phyloP scores from a whole-genome alignment of 1,284 basidiomycete species.

The Thecaphora thlaspeos region DNA sequence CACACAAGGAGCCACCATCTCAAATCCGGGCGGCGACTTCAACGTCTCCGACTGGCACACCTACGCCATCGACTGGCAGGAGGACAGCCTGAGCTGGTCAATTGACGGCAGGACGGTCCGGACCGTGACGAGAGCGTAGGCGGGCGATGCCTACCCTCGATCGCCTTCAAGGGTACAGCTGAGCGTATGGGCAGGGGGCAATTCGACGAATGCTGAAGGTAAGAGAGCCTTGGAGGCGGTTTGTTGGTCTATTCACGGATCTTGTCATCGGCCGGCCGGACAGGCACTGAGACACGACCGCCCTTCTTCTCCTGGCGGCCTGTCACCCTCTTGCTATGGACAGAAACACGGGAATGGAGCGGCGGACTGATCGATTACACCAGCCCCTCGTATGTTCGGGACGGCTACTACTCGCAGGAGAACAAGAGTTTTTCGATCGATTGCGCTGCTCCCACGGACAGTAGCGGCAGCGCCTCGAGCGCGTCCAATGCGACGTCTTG shows the following conservation, averaged over 20 bases:
- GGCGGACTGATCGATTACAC: slow-evolving; percentile 44
- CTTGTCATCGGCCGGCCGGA: too few relatives aligned
- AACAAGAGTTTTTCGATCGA: slow-evolving; percentile 34
- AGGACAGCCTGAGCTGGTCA: slow-evolving; percentile 36
- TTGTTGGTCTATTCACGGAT: too few relatives aligned
- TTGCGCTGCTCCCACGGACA: slow-evolving; percentile 13
- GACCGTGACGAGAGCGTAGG: slow-evolving; percentile 23
- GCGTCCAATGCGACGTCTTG: slow-evolving; percentile 36
- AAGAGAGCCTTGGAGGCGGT: too few relatives aligned
- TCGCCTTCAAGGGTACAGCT: slow-evolving; percentile 48
- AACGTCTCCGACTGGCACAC: slow-evolving; percentile 41
- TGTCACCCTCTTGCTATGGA: too few relatives aligned
- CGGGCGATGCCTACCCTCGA: slow-evolving; percentile 32
- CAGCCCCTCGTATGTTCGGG: slow-evolving; percentile 25
- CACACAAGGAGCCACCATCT: slow-evolving; percentile 11
- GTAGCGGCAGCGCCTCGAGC: not conserved
- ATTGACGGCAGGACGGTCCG: slow-evolving; percentile 43
- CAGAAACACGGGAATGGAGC: slow-evolving; percentile 42
- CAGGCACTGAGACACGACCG: too few relatives aligned
- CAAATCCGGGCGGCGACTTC: slow-evolving; percentile 4
- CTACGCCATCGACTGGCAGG: slow-evolving; percentile 48
- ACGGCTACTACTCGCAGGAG: slow-evolving; percentile 51
- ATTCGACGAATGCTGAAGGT: slow-evolving; percentile 17
- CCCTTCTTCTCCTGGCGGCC: too few relatives aligned
- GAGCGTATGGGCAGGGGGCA: slow-evolving; percentile 42